Evolutionary conservation across 1,139 yeast species (phyloP).

Genomic region (Yamadazyma songkhlaensis): DNA sequence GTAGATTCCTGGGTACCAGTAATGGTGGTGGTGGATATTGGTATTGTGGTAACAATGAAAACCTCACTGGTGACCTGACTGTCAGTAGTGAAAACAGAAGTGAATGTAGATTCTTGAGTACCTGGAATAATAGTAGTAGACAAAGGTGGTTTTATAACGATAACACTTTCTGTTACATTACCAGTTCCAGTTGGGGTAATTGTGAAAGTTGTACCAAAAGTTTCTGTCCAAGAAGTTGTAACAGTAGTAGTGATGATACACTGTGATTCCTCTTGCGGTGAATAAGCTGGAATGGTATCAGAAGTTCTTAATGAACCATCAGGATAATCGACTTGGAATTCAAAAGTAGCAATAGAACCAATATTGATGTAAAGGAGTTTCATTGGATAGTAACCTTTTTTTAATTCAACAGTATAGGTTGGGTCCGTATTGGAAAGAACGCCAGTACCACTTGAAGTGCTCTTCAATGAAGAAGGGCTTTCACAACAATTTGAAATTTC

Average conservation of each 20-base stretch:
- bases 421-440: neutral
- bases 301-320: neutral
- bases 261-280: neutral
- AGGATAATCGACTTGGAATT: neutral
- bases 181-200: constrained; percentile 1
- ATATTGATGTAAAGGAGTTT: neutral
- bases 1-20: neutral
- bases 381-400: constrained; percentile 1
- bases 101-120: neutral
- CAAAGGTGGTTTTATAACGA: neutral
- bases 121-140: neutral
- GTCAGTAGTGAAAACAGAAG: neutral
- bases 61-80: neutral
- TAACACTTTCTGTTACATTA: neutral
- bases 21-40: neutral
- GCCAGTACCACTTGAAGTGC: neutral
- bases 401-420: neutral
- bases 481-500: neutral
- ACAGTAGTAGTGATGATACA: neutral
- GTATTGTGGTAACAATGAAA: neutral
- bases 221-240: neutral
- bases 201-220: neutral
- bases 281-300: neutral
- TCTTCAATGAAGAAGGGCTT: neutral
- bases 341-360: neutral